Evolutionary conservation across 1,284 basidiomycete species (phyloP).

Genomic region (Austroboletus novae-zelandiae): DNA sequence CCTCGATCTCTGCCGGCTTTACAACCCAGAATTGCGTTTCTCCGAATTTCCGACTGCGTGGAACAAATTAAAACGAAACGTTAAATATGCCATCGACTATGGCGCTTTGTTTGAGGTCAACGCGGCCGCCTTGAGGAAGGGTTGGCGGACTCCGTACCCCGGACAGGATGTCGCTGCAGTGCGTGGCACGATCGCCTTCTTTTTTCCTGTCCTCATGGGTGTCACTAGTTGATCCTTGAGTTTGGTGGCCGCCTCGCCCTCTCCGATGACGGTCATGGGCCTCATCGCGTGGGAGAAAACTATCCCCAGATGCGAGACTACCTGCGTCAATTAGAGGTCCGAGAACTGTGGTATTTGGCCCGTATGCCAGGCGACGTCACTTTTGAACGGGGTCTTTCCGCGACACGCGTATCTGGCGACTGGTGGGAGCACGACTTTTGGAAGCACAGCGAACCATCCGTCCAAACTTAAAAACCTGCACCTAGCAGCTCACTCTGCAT

Average conservation of each 20-base stretch:
- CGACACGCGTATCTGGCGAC: constrained; percentile 44
- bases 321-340: constrained; percentile 57
- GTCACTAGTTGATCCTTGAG: constrained; percentile 62
- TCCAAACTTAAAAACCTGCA: constrained; percentile 13
- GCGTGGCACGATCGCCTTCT: constrained; percentile 30
- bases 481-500: constrained; percentile 7
- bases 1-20: constrained; percentile 87
- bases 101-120: constrained; percentile 95
- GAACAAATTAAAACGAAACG: constrained; percentile 73
- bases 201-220: constrained; percentile 23
- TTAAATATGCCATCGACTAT: constrained; percentile 72
- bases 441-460: constrained; percentile 25
- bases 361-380: constrained; percentile 32
- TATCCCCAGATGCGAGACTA: constrained; percentile 73
- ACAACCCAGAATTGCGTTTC: constrained; percentile 59
- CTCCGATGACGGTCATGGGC: constrained; percentile 96
- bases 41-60: constrained; percentile 56
- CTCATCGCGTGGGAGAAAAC: constrained; percentile 85
- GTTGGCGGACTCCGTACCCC: constrained; percentile 87
- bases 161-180: constrained; percentile 75
- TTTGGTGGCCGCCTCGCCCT: constrained; percentile 76
- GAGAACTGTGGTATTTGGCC: constrained; percentile 70
- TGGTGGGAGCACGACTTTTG: constrained; percentile 65
- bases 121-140: constrained; percentile 89
- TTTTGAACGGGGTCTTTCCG: constrained; percentile 40